These are phyloP conservation scores for Miscanthus lutarioriparius DNA, from an alignment of 176 grass and related monocot genomes.

Conservation along the genomic window DNA sequence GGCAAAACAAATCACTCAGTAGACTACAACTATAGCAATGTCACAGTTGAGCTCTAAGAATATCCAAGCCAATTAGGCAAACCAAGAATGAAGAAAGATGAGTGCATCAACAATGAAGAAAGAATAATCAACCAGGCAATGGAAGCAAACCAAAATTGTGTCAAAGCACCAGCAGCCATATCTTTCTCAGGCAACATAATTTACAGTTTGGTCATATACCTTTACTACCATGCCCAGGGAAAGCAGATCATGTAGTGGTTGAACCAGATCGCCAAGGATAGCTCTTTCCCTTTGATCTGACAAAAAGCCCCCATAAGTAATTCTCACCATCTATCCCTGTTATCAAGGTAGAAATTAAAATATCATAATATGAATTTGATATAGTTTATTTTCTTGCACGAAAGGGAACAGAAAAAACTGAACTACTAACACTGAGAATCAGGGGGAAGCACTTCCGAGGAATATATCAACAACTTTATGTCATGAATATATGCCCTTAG, in stretches of 20 bases:
- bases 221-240: not conserved
- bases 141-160: not conserved
- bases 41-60: not conserved
- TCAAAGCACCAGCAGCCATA: not conserved
- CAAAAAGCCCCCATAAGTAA: slow-evolving; percentile 28
- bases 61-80: not conserved
- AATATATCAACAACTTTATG: slow-evolving; percentile 48
- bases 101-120: not conserved
- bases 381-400: not conserved
- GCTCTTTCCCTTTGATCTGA: not conserved
- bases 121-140: too few species aligned
- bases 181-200: not conserved
- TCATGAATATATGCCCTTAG: slow-evolving; percentile 36
- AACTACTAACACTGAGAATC: slow-evolving; percentile 44
- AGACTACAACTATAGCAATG: not conserved
- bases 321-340: slow-evolving; percentile 32
- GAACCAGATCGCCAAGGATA: not conserved
- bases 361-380: not conserved
- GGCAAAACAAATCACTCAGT: not conserved
- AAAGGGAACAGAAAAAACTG: not conserved
- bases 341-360: not conserved
- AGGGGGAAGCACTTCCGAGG: slow-evolving; percentile 39
- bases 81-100: not conserved
- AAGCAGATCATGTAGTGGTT: not conserved
- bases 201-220: not conserved